phyloP scores from a whole-genome alignment of 371 early-diverging fungal species.

The Mortierella sp. region DNA sequence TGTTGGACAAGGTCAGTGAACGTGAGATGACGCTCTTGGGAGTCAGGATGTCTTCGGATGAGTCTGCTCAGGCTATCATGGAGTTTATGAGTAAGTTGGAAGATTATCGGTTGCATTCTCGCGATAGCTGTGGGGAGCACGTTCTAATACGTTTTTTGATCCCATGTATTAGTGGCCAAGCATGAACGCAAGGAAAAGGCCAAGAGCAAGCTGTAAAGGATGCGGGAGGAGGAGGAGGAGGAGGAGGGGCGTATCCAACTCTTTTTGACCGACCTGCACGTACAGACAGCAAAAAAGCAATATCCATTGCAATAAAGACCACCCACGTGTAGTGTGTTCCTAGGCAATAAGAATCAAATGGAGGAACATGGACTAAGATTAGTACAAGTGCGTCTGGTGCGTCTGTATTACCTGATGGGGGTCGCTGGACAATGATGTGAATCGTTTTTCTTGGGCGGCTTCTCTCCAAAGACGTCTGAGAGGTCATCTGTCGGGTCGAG shows the following conservation, averaged over 20 bases:
- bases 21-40: conserved; percentile 60
- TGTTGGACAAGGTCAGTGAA: conserved; percentile 58
- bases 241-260: not conserved
- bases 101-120: not conserved
- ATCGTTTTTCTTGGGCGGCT: conserved; percentile 7
- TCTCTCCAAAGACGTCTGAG: conserved; percentile 11
- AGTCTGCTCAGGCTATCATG: conserved; percentile 46
- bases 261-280: too few relatives aligned
- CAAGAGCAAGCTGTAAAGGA: conserved; percentile 29
- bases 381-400: too few relatives aligned
- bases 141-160: not conserved
- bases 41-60: conserved; percentile 50
- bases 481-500: conserved; percentile 3
- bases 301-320: too few relatives aligned
- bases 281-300: too few relatives aligned
- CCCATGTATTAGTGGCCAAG: conserved; percentile 37
- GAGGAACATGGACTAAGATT: too few relatives aligned
- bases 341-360: too few relatives aligned
- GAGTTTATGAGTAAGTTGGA: conserved; percentile 51
- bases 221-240: not conserved
- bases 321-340: too few relatives aligned
- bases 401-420: conserved; percentile 21
- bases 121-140: not conserved
- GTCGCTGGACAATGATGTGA: conserved; percentile 30
- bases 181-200: conserved; percentile 35